Conservation (phyloP, 495 filamentous ascomycete species). For the Neurospora sp. region DNA sequence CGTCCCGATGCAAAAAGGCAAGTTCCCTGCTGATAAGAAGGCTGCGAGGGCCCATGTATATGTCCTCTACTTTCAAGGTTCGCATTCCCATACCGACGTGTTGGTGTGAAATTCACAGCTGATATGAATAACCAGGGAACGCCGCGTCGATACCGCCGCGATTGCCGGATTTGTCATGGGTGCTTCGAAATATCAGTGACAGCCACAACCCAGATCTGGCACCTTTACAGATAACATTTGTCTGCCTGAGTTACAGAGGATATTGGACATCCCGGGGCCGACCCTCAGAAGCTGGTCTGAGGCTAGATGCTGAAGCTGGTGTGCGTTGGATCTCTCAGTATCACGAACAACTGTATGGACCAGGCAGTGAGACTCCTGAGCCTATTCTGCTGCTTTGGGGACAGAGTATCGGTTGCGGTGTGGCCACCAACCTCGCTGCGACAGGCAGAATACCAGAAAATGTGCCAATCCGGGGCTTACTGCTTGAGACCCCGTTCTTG, state of each 20-base stretch:
- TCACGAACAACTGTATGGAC: conserved; percentile 15
- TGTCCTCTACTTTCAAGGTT: conserved; percentile 53
- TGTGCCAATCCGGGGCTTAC: conserved; percentile 33
- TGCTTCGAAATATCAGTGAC: conserved; percentile 33
- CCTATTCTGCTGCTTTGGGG: conserved; percentile 62
- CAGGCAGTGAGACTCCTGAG: conserved; percentile 9
- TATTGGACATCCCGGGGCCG: conserved; percentile 71
- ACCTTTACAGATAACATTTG: conserved; percentile 39
- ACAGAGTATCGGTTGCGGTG: conserved; percentile 60
- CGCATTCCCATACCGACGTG: neutral
- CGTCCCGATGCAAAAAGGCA: conserved; percentile 11
- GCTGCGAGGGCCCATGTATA: conserved; percentile 22
- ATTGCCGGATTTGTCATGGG: conserved; percentile 54
- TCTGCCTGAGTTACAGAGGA: conserved; percentile 62
- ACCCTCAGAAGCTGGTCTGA: conserved; percentile 55
- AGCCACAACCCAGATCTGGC: conserved; percentile 10
- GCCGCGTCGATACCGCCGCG: conserved; percentile 60
- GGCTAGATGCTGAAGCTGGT: conserved; percentile 52
- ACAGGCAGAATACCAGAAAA: conserved; percentile 8
- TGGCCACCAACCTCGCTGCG: conserved; percentile 42
- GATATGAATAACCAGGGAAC: conserved; percentile 39
- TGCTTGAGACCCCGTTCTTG: conserved; percentile 71
- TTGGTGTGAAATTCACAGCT: conserved; percentile 11
- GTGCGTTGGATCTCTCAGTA: conserved; percentile 42
- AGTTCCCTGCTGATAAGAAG: neutral